Conservation (phyloP, 371 early-diverging fungal genomes). For the Capillidium heterosporum region DNA sequence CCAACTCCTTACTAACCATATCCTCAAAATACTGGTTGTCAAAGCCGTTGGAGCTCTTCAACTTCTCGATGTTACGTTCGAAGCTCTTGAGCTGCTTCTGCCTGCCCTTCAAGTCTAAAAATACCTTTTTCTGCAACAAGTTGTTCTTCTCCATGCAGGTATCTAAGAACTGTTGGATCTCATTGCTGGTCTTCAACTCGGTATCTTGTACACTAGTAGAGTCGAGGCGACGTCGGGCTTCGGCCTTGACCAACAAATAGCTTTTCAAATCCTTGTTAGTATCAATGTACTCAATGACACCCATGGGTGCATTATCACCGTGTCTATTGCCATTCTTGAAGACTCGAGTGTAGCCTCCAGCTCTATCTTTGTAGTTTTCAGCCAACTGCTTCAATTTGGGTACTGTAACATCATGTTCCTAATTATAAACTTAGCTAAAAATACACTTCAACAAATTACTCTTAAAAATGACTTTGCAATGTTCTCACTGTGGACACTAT, state of each 20-base stretch:
- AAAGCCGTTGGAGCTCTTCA: not conserved
- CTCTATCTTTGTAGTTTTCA: conserved; percentile 54
- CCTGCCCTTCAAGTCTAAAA: not conserved
- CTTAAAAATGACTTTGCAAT: conserved; percentile 38
- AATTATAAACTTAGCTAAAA: conserved; percentile 7
- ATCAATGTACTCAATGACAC: conserved; percentile 71
- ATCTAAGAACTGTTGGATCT: conserved; percentile 1
- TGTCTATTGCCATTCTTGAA: conserved; percentile 59
- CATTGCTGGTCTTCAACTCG: not conserved
- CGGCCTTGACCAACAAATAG: conserved; percentile 23
- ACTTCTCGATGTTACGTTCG: conserved; percentile 2
- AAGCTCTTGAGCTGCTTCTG: not conserved
- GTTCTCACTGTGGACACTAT: conserved; percentile 33
- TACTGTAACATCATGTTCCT: conserved; percentile 46
- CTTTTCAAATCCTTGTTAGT: conserved; percentile 35
- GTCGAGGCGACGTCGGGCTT: conserved; percentile 1
- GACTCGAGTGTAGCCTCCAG: conserved; percentile 85
- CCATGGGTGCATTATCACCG: conserved; percentile 79
- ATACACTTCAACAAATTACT: conserved; percentile 15
- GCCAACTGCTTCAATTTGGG: conserved; percentile 75
- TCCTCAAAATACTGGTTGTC: too few species aligned
- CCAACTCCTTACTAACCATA: too few species aligned
- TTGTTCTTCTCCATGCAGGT: not conserved
- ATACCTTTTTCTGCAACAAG: not conserved
- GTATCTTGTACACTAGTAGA: not conserved